Evolutionary conservation across 2,329 filamentous ascomycete genomes (phyloP), one percentile per base, ranked within the genome.

Genomic region (Dichotomopilus funicola): DNA sequence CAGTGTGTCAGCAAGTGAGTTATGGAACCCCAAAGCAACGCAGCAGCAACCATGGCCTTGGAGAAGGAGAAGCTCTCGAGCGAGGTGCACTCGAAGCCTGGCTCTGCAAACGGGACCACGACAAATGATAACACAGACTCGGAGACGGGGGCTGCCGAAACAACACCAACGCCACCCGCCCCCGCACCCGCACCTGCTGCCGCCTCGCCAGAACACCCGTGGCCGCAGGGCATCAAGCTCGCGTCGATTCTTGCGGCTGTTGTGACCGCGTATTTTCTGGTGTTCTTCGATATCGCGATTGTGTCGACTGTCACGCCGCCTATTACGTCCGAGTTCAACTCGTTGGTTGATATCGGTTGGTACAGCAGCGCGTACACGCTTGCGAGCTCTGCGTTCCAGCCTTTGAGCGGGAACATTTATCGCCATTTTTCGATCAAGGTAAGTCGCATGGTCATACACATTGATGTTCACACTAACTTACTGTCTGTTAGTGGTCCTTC

Each of bases 321-420:
- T 36, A 49, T 49, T 36, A 49, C 47, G 12, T 38, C 34, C 5
- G 47, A 38, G 8, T 49, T 49, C 34, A 13, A 40, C 47, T 38
- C 47, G 35, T 13, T 49, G 1, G 11, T 40, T 5, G 47, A 49
- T 9, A 40, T 49, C 47, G 47, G 47, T 12, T 49, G 47, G 47
- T 49, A 49, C 47, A 36, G 47, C 13, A 19, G 47, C n/a, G 47
- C 47, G 35, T 49, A 49, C 47, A 35, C 37, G 47, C 47, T 49
- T 5, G 47, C 47, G n/a, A 49, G 47, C 35, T 35, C 47, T 8
- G 34, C 47, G n/a, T 40, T 49, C 7, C 47, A 49, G 47, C 47
- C 47, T 13, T 33, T 49, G n/a, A 49, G 35, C 35, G 47, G 47
- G 35, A 49, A 49, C 13, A 49, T 49, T 19, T 49, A 49, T 11